phyloP scores from a whole-genome alignment of 2,329 filamentous ascomycete species.

The Microdochium trichocladiopsis region DNA sequence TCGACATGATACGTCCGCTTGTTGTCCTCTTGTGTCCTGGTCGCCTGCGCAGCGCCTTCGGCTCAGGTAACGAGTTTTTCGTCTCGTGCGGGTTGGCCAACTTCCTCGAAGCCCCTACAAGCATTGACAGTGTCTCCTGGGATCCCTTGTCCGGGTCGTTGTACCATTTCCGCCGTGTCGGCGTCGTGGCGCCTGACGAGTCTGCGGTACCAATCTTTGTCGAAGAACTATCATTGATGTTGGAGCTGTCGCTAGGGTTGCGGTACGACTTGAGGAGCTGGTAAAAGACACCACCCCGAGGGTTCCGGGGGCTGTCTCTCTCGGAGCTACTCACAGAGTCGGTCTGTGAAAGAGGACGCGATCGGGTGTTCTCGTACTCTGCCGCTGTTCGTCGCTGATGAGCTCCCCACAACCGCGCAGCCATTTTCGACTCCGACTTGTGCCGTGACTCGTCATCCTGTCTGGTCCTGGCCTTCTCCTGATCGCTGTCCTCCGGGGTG shows the following conservation, averaged over 20 bases:
- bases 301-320: not conserved
- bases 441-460: not conserved
- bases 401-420: not conserved
- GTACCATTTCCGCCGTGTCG: constrained; percentile 34
- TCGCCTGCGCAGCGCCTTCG: constrained; percentile 9
- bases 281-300: constrained; percentile 12
- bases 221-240: not conserved
- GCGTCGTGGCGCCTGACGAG: constrained; percentile 27
- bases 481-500: not conserved
- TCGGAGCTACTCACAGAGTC: not conserved
- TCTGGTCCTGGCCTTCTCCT: not conserved
- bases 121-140: constrained; percentile 31
- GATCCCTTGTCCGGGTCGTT: constrained; percentile 25
- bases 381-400: not conserved
- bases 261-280: constrained; percentile 14
- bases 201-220: not conserved
- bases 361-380: not conserved
- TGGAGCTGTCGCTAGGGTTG: constrained; percentile 5
- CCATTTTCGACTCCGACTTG: not conserved
- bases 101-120: constrained; percentile 21
- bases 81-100: constrained; percentile 11
- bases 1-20: constrained; percentile 20
- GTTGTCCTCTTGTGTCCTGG: constrained; percentile 21
- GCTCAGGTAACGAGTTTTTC: constrained; percentile 10
- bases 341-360: not conserved